These are phyloP conservation scores for Panicum virgatum DNA, from an alignment of 202 grass and related monocot species.

Conservation along the genomic window DNA sequence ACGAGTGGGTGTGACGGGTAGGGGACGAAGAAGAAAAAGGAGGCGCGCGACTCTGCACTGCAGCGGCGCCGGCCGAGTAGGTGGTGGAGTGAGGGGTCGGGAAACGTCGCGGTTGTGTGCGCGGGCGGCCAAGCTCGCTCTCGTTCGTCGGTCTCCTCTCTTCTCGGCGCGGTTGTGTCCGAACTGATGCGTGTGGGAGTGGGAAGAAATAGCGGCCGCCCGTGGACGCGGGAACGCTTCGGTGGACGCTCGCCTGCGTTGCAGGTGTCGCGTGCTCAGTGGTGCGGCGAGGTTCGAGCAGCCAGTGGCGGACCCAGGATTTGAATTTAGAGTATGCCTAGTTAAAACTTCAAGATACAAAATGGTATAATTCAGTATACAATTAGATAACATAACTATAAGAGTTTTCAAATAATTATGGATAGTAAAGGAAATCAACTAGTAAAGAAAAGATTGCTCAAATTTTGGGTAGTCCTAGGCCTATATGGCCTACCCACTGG, in stretches of 20 bases:
- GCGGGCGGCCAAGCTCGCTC: constrained; percentile 12
- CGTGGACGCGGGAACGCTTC: background rate
- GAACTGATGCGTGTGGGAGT: constrained; percentile 26
- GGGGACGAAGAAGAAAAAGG: background rate
- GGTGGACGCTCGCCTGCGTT: background rate
- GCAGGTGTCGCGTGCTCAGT: background rate
- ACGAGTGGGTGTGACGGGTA: background rate
- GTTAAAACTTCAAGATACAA: too few relatives aligned
- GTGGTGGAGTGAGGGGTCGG: constrained; percentile 31
- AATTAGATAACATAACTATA: too few relatives aligned
- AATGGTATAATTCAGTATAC: too few relatives aligned
- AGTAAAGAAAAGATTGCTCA: too few relatives aligned
- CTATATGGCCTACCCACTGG: too few relatives aligned
- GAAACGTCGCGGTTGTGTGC: constrained; percentile 57
- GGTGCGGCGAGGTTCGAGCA: background rate
- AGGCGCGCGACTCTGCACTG: background rate
- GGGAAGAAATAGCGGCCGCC: background rate
- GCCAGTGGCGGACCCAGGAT: too few relatives aligned
- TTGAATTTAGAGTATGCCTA: too few relatives aligned
- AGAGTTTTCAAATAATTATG: too few relatives aligned
- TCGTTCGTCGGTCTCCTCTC: background rate
- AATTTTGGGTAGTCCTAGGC: too few relatives aligned
- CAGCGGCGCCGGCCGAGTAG: background rate
- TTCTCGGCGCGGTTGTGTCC: background rate
- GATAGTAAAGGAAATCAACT: too few relatives aligned